These are phyloP conservation scores for Trichoderma gamsii DNA, from an alignment of 495 filamentous ascomycete genomes.

Conservation along the genomic window DNA sequence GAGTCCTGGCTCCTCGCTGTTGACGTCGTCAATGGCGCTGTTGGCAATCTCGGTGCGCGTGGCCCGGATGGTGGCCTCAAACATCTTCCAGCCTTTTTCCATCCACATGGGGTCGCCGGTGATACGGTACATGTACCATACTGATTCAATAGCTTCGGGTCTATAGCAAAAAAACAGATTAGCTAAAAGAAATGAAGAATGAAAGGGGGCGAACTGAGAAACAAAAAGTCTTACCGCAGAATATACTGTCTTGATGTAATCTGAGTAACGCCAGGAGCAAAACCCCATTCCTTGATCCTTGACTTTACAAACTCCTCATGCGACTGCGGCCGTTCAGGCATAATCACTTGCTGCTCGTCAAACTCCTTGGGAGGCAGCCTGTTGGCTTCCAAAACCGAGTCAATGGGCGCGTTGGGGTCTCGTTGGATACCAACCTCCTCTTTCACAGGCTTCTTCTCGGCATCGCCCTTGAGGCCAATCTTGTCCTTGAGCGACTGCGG, in stretches of 20 bases:
- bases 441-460: slow-evolving; percentile 16
- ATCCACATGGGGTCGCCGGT: slow-evolving; percentile 78
- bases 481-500: slow-evolving; percentile 14
- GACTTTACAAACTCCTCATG: slow-evolving; percentile 60
- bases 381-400: slow-evolving; percentile 19
- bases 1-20: slow-evolving; percentile 27
- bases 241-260: slow-evolving; percentile 63
- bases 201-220: background rate
- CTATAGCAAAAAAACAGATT: slow-evolving; percentile 31
- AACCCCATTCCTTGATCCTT: slow-evolving; percentile 52
- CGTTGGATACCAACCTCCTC: slow-evolving; percentile 12
- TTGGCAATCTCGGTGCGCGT: slow-evolving; percentile 63
- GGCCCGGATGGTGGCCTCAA: slow-evolving; percentile 60
- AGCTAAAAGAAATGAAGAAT: too few relatives aligned
- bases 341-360: slow-evolving; percentile 21
- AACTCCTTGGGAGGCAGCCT: slow-evolving; percentile 24
- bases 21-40: slow-evolving; percentile 71
- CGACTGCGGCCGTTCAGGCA: slow-evolving; percentile 36
- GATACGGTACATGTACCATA: slow-evolving; percentile 92
- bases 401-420: slow-evolving; percentile 15
- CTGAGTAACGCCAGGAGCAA: slow-evolving; percentile 60
- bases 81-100: slow-evolving; percentile 88
- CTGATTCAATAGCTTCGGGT: slow-evolving; percentile 89
- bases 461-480: slow-evolving; percentile 11
- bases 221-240: slow-evolving; percentile 53